These are phyloP conservation scores for Parasitella parasitica DNA, from an alignment of 371 early-diverging fungal species.

Conservation along the genomic window DNA sequence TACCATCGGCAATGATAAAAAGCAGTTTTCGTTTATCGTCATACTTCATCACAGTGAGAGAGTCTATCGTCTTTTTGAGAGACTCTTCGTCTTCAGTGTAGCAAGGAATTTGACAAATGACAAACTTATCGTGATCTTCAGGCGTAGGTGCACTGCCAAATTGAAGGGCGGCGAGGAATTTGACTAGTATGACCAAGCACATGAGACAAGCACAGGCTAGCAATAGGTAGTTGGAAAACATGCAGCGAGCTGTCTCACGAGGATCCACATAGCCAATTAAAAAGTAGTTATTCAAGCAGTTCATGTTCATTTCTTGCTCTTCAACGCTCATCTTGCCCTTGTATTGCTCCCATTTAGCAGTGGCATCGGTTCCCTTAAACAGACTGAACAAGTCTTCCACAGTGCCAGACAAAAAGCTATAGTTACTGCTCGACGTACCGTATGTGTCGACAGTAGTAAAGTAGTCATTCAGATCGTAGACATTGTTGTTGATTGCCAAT, in stretches of 20 bases:
- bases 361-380: conserved; percentile 62
- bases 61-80: conserved; percentile 88
- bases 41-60: conserved; percentile 83
- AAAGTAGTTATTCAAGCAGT: conserved; percentile 81
- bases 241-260: conserved; percentile 72
- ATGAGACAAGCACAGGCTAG: conserved; percentile 74
- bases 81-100: conserved; percentile 97
- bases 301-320: conserved; percentile 30
- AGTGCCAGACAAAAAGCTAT: conserved; percentile 40
- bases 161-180: conserved; percentile 90
- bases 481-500: conserved; percentile 58
- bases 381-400: conserved; percentile 59
- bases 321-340: conserved; percentile 17
- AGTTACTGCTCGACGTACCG: conserved; percentile 42
- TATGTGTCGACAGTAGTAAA: conserved; percentile 36
- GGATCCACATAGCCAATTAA: conserved; percentile 83
- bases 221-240: conserved; percentile 83
- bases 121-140: conserved; percentile 87
- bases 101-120: conserved; percentile 93
- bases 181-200: conserved; percentile 77
- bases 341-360: conserved; percentile 46
- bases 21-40: conserved; percentile 94
- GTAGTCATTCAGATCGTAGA: conserved; percentile 73
- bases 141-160: conserved; percentile 75
- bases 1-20: conserved; percentile 85